phyloP scores from a whole-genome alignment of 345 rosid genomes.

The Corymbia maculata region DNA sequence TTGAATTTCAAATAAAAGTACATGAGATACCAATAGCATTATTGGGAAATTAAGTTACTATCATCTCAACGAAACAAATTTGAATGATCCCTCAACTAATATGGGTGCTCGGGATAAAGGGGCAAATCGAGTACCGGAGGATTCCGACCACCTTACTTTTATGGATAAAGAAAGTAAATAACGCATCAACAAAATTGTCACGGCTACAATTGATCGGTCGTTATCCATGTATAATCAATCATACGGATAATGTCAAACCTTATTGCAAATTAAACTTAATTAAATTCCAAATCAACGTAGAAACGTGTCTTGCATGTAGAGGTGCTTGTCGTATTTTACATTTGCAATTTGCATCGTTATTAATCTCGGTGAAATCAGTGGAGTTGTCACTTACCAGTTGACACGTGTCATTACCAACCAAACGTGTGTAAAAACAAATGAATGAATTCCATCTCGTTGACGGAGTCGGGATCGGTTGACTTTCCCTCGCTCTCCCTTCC shows the following conservation, averaged over 20 bases:
- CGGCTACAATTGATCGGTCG: too few species aligned
- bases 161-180: too few species aligned
- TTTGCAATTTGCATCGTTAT: neutral
- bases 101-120: too few species aligned
- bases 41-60: too few species aligned
- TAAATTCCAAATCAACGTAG: neutral
- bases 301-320: neutral
- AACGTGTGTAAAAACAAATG: neutral
- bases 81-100: neutral
- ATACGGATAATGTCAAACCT: neutral
- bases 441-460: neutral
- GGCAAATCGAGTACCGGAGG: too few species aligned
- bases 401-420: neutral
- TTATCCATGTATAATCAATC: neutral
- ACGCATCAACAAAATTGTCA: accelerated
- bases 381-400: neutral
- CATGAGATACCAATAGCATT: neutral
- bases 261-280: neutral
- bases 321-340: neutral
- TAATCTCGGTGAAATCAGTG: neutral
- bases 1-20: neutral
- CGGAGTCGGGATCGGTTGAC: neutral
- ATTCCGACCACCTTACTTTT: too few species aligned
- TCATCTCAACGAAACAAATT: accelerated
- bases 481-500: neutral